Evolutionary conservation across 371 early-diverging fungal genomes (phyloP).

Genomic region (Parasitella parasitica): DNA sequence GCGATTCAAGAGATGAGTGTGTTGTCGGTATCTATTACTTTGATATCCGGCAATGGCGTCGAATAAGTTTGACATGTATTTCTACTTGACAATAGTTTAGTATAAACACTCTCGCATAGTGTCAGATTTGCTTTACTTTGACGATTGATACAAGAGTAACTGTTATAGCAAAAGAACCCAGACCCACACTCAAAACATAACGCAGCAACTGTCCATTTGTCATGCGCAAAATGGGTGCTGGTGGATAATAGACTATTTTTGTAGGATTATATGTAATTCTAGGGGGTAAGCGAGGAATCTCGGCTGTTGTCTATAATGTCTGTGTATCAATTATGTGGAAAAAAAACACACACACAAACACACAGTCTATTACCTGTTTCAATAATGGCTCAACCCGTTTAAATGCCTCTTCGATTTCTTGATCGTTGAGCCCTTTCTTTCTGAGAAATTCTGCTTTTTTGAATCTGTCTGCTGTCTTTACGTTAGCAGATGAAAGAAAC

Average conservation of each 20-base stretch:
- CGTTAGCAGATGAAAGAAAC: conserved; percentile 56
- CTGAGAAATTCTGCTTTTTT: conserved; percentile 61
- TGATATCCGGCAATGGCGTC: conserved; percentile 15
- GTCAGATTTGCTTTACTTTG: conserved; percentile 24
- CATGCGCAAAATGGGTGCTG: conserved; percentile 16
- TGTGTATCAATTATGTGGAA: too few species aligned
- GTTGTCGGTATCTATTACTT: conserved; percentile 11
- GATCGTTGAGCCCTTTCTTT: conserved; percentile 56
- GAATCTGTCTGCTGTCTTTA: conserved; percentile 49
- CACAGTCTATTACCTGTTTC: neutral
- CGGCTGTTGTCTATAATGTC: neutral
- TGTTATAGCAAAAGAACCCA: conserved; percentile 35
- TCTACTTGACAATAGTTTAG: neutral
- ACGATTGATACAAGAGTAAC: conserved; percentile 22
- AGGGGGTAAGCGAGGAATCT: conserved; percentile 13
- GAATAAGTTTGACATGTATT: conserved; percentile 10
- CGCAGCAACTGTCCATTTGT: conserved; percentile 26
- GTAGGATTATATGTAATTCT: neutral
- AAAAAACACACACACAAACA: too few species aligned
- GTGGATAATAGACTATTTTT: conserved; percentile 34
- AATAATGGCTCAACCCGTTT: conserved; percentile 22
- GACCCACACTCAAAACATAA: conserved; percentile 25
- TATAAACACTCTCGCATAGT: too few species aligned
- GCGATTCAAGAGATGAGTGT: neutral
- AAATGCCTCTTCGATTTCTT: conserved; percentile 61